Evolutionary conservation across 2,329 filamentous ascomycete species (phyloP), one percentile per base, ranked within the genome.

Genomic region (Aureobasidium sp.): DNA sequence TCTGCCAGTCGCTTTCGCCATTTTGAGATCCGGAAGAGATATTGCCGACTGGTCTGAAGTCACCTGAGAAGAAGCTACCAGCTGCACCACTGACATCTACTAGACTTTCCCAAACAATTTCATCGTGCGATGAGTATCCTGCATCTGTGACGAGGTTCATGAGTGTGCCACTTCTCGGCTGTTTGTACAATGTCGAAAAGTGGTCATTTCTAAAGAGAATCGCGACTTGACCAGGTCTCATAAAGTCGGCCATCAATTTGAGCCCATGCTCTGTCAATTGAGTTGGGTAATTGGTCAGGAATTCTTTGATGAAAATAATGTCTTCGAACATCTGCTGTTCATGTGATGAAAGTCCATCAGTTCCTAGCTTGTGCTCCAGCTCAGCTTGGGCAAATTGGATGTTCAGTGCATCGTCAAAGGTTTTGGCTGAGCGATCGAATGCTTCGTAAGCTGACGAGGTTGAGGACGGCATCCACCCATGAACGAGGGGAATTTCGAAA

Each of bases 151-250:
- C 90, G 3, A 98, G 73, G 0, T 87, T 89, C 58, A 91, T 80
- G 1, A 97, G 76, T 59, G 87, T 79, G 35, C 81, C 76, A 0
- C 84, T 88, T 39, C 83, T 74, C 0, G 91, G 89, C 61, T 97
- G 89, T 56, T 90, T 88, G 69, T 95, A 95, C 0, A 98, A 69
- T 0, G 91, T 97, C 37, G 89, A 90, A 64, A 98, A 98, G 66
- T 98, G 93, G 64, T 98, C 91, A 62, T 98, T 98, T 22, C 93
- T 82, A 73, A 98, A 98, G 1, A 98, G 71, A 45, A 98, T 97
- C 0, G 88, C 88, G 57, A 96, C 81, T 1, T 86, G 82, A 1
- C 90, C 91, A 1, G 89, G 85, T 11, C 79, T 73, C 54, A 96
- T 77, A 5, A 79, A 83, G 47, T 81, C 79, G 0, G 78, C 78